These are phyloP conservation scores for Chrysophaeum taylorii DNA, from an alignment of 352 stramenopile genomes.

Conservation along the genomic window DNA sequence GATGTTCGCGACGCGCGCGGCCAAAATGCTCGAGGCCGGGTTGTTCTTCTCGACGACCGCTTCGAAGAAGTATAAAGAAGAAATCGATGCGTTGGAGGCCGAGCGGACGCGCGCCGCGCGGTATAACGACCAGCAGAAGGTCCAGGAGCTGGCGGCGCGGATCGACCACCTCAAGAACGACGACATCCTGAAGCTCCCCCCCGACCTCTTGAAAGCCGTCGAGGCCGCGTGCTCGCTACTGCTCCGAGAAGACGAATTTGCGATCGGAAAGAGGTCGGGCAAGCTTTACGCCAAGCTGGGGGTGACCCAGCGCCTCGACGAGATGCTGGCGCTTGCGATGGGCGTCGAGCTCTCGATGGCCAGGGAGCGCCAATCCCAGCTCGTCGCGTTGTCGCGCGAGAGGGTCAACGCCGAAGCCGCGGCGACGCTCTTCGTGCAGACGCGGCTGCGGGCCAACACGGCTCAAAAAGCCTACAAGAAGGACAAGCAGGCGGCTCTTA, in stretches of 20 bases:
- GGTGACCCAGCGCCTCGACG: background rate
- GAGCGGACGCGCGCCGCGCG: background rate
- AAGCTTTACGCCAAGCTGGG: background rate
- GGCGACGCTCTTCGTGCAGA: background rate
- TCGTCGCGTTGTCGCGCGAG: background rate
- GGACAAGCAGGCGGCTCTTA: background rate
- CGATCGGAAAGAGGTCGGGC: background rate
- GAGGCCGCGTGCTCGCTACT: background rate
- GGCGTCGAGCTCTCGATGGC: background rate
- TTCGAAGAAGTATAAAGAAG: too few species aligned
- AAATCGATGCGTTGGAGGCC: background rate
- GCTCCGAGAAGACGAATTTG: background rate
- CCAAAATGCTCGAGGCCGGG: too few species aligned
- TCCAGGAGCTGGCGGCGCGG: background rate
- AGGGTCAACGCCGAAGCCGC: background rate
- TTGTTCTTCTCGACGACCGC: too few species aligned
- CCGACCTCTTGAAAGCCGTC: background rate
- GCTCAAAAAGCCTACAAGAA: background rate
- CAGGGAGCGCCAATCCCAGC: background rate
- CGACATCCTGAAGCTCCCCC: background rate
- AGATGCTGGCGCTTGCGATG: constrained; percentile 1
- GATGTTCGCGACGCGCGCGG: too few species aligned
- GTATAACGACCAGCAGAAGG: background rate
- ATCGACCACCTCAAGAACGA: background rate
- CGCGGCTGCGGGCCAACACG: background rate